These are phyloP conservation scores for Auriscalpium orientale DNA, from an alignment of 768 basidiomycete species.

Conservation along the genomic window DNA sequence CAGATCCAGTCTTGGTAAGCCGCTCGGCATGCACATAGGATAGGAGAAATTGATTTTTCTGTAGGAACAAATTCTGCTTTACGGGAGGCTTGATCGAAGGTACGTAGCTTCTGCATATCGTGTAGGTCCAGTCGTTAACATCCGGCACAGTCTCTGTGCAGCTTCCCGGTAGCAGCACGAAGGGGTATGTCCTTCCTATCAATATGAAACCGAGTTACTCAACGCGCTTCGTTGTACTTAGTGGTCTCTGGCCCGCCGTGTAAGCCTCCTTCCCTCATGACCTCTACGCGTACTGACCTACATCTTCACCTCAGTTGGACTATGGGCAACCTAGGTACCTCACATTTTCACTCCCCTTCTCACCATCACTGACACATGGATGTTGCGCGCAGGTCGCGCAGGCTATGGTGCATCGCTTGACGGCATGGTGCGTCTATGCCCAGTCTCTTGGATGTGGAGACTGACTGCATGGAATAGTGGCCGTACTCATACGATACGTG, in stretches of 20 bases:
- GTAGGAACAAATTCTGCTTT: constrained; percentile 69
- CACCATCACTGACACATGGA: not conserved
- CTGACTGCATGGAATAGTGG: constrained; percentile 39
- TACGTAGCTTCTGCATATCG: not conserved
- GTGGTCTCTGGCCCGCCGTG: constrained; percentile 43
- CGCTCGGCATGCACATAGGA: not conserved
- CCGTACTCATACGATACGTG: constrained; percentile 81
- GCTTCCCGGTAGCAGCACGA: constrained; percentile 6
- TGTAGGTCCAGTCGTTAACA: not conserved
- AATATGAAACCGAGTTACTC: constrained; percentile 11
- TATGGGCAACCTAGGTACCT: constrained; percentile 61
- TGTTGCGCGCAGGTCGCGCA: constrained; percentile 50
- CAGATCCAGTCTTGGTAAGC: constrained; percentile 24
- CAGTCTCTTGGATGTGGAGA: not conserved
- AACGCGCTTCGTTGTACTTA: constrained; percentile 18
- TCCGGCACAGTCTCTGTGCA: constrained; percentile 6
- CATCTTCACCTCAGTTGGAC: constrained; percentile 27
- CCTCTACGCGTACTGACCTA: not conserved
- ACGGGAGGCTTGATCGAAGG: constrained; percentile 66
- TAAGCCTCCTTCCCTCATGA: not conserved
- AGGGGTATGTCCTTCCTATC: constrained; percentile 1
- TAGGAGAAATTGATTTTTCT: constrained; percentile 13
- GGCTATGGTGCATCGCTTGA: constrained; percentile 85
- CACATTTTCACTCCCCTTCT: not conserved
- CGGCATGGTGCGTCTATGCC: constrained; percentile 49